A percentile compares a stretch with the other conserved stretches of the same genome.
Evolutionary conservation across 805 yeast genomes (phyloP).

Genomic region (Hanseniaspora hatyaiensis): DNA sequence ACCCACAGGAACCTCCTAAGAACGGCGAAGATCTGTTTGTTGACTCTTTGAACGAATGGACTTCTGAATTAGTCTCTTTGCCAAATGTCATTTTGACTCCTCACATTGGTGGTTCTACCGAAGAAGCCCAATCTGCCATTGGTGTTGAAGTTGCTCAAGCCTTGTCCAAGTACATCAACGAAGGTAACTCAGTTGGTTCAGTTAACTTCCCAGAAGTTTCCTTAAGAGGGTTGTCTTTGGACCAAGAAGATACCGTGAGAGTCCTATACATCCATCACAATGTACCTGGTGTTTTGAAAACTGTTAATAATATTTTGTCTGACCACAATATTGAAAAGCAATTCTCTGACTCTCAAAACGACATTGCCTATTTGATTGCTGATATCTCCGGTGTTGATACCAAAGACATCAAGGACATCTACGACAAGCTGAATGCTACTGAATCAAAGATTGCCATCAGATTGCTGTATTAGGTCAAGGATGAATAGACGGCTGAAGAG

Average conservation of each 20-base stretch:
- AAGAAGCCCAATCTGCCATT: slow-evolving; percentile 95
- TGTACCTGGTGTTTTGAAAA: slow-evolving; percentile 96
- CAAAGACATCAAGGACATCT: slow-evolving; percentile 71
- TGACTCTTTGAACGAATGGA: slow-evolving; percentile 68
- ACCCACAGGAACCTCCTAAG: slow-evolving; percentile 93
- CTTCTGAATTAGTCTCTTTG: slow-evolving; percentile 65
- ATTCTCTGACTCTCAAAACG: slow-evolving; percentile 93
- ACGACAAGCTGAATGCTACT: slow-evolving; percentile 77
- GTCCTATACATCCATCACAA: slow-evolving; percentile 92
- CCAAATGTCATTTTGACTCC: slow-evolving; percentile 90
- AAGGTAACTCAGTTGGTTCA: slow-evolving; percentile 88
- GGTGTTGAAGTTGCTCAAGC: slow-evolving; percentile 90
- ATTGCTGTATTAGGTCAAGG: slow-evolving; percentile 51
- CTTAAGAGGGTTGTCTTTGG: slow-evolving; percentile 74
- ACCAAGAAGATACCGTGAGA: slow-evolving; percentile 80
- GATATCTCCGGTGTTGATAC: slow-evolving; percentile 79
- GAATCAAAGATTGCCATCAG: slow-evolving; percentile 86
- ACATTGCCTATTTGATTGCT: slow-evolving; percentile 94
- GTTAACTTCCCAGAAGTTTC: slow-evolving; percentile 98
- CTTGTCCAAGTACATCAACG: slow-evolving; percentile 82
- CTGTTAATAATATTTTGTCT: slow-evolving; percentile 90
- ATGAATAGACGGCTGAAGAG: too few relatives aligned
- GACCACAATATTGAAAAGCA: slow-evolving; percentile 95
- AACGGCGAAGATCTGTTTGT: slow-evolving; percentile 76
- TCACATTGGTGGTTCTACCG: slow-evolving; percentile 98